Evolutionary conservation across 2,329 filamentous ascomycete genomes (phyloP).

Genomic region (Penicillium corylophilum): DNA sequence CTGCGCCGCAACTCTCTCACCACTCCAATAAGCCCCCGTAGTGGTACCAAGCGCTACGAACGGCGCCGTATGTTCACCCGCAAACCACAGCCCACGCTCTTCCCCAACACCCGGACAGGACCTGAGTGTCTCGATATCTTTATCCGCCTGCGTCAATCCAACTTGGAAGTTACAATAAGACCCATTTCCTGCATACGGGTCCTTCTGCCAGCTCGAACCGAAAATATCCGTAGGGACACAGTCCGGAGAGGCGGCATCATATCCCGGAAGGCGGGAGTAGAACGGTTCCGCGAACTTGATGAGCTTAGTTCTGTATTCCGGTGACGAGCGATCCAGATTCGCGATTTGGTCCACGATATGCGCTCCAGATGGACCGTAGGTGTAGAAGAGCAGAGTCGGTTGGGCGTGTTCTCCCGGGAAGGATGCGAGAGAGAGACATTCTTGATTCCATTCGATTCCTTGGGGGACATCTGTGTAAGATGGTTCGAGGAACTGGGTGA

Average conservation of each 20-base stretch:
- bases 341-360: conserved; percentile 39
- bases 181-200: conserved; percentile 76
- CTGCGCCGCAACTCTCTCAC: conserved; percentile 70
- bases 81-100: conserved; percentile 74
- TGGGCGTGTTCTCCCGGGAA: conserved; percentile 61
- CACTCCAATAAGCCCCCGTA: conserved; percentile 90
- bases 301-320: conserved; percentile 56
- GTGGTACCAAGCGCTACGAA: conserved; percentile 86
- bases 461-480: conserved; percentile 64
- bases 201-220: conserved; percentile 74
- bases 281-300: conserved; percentile 73
- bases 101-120: conserved; percentile 48
- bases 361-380: conserved; percentile 45
- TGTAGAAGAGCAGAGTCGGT: conserved; percentile 79
- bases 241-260: conserved; percentile 50
- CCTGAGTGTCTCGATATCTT: conserved; percentile 65
- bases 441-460: conserved; percentile 68
- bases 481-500: conserved; percentile 74
- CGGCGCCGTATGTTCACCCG: conserved; percentile 86
- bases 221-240: conserved; percentile 65
- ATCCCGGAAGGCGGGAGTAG: conserved; percentile 71
- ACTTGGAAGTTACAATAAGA: conserved; percentile 84
- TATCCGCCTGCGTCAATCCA: conserved; percentile 67
- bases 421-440: conserved; percentile 73
- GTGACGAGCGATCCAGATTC: conserved; percentile 35